Evolutionary conservation across 2,329 filamentous ascomycete genomes (phyloP), one percentile per base, ranked within the genome.

Genomic region (Fusarium ambrosium): DNA sequence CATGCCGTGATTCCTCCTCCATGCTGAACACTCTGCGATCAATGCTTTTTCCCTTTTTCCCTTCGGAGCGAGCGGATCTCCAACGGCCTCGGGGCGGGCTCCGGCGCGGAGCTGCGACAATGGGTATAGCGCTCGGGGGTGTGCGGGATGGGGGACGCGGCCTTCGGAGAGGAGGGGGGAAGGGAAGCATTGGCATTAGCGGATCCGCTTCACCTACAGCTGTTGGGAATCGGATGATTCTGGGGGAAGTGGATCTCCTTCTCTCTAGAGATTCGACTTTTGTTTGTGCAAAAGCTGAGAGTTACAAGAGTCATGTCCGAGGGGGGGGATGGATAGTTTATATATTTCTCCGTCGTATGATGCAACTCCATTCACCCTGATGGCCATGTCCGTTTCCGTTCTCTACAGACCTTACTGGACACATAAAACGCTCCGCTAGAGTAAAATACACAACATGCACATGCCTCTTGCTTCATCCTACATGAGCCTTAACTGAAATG

Each of bases 61-160:
- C 45, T 51, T 51, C 45, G 45, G 45, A n/a, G 45, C 45, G 45
- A 29, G 24, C 27, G 41, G 39, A 27, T n/a, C 58, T 39, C 18
- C 39, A 34, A 39, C 55, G 55, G 55, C 32, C 18, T 27, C 63
- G 56, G 48, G 3, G 62, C 43, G 24, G 36, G 55, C 34, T 18
- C 60, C 67, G 68, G 62, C n/a, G 67, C 72, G 72, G 72, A 74
- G 24, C 24, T 75, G 59, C 72, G 34, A 5, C 13, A 39, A 70
- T 18, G 14, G 59, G 72, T 32, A 62, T 74, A 74, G 71, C 64
- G 72, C 4, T 72, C 72, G 71, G 58, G 11, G 8, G 61, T 41
- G 71, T 56, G 58, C 20, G 41, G 51, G 53, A 61, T 72, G 59
- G 41, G 16, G 60, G 16, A n/a, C 41, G 60, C 22, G 32, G 62